Percentiles rank a stretch among this genome's conserved stretches.
These are phyloP conservation scores for Schizosaccharomyces cryophilus DNA, from an alignment of 805 yeast genomes.

Conservation along the genomic window DNA sequence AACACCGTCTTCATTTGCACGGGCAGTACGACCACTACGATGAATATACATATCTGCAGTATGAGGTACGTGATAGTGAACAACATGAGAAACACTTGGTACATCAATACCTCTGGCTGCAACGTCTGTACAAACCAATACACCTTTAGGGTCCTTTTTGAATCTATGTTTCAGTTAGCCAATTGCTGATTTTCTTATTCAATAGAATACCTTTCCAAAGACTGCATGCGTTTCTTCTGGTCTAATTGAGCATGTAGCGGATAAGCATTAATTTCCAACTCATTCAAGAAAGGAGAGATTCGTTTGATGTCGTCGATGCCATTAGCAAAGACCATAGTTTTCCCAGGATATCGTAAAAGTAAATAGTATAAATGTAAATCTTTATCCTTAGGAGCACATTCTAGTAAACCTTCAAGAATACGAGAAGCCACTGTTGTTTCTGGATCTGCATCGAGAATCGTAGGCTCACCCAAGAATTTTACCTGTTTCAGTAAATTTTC, in stretches of 20 bases:
- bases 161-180: slow-evolving; percentile 19
- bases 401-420: slow-evolving; percentile 66
- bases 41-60: slow-evolving; percentile 87
- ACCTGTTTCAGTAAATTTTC: slow-evolving; percentile 42
- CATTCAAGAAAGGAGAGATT: slow-evolving; percentile 46
- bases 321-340: slow-evolving; percentile 76
- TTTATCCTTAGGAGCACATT: slow-evolving; percentile 73
- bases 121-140: slow-evolving; percentile 81
- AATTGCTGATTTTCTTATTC: neutral
- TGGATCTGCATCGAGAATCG: slow-evolving; percentile 66
- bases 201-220: slow-evolving; percentile 32
- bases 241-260: slow-evolving; percentile 84
- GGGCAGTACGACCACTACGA: slow-evolving; percentile 94
- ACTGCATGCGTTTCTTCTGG: slow-evolving; percentile 72
- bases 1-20: slow-evolving; percentile 78
- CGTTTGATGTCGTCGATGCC: slow-evolving; percentile 88
- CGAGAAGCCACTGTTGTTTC: slow-evolving; percentile 49
- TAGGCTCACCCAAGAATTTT: slow-evolving; percentile 44
- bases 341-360: slow-evolving; percentile 61
- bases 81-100: slow-evolving; percentile 71
- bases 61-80: slow-evolving; percentile 86
- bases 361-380: slow-evolving; percentile 80
- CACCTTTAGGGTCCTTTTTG: slow-evolving; percentile 22
- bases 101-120: slow-evolving; percentile 97
- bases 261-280: slow-evolving; percentile 38